Evolutionary conservation across 139 green algal species (phyloP).

Genomic region (Medakamo hakoo): DNA sequence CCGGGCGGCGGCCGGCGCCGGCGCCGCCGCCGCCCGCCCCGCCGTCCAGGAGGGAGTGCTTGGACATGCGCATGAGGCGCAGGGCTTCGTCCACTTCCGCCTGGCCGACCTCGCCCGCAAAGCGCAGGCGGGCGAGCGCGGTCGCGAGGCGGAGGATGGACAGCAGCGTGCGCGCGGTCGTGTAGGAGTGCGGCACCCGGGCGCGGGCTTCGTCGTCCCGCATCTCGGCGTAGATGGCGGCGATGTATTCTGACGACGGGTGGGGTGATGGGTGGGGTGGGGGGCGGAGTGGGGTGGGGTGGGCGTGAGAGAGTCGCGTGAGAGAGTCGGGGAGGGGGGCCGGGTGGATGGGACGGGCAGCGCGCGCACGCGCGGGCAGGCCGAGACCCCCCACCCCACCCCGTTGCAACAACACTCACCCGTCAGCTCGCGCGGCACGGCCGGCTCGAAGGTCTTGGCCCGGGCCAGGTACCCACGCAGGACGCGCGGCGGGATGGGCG

Average conservation of each 20-base stretch:
- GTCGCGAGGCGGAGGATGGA: conserved; percentile 82
- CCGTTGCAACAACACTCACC: no score
- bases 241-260: conserved; percentile 84
- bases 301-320: no score
- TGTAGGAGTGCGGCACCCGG: conserved; percentile 52
- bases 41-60: conserved; percentile 54
- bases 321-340: no score
- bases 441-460: conserved; percentile 52
- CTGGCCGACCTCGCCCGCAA: conserved; percentile 42
- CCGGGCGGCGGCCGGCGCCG: background rate
- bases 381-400: no score
- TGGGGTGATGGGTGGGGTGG: no score
- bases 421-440: conserved; percentile 62
- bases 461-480: conserved; percentile 76
- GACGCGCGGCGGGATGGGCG: conserved; percentile 32
- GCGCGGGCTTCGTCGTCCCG: conserved; percentile 30
- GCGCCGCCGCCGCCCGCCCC: background rate
- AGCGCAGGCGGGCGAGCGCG: conserved; percentile 70
- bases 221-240: conserved; percentile 73
- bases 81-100: conserved; percentile 89
- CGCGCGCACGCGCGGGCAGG: no score
- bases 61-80: conserved; percentile 79
- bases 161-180: conserved; percentile 89
- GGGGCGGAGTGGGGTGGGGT: no score
- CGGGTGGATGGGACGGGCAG: no score